Percentiles rank a stretch among this genome's conserved stretches.
phyloP scores from a whole-genome alignment of 2,329 filamentous ascomycete genomes.

The Sclerotinia subarctica region DNA sequence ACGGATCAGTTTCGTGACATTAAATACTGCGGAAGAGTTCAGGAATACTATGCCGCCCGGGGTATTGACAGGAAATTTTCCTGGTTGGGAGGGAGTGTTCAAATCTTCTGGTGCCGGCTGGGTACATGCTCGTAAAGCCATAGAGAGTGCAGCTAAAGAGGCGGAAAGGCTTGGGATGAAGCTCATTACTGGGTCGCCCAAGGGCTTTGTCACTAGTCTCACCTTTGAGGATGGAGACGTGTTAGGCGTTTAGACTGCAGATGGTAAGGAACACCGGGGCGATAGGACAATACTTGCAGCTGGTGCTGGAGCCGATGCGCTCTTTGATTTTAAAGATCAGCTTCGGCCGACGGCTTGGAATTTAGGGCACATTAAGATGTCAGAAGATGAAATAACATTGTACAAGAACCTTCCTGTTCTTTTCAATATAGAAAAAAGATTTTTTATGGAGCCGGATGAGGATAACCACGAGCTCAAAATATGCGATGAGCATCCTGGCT shows the following conservation, averaged over 20 bases:
- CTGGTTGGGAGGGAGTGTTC: constrained; percentile 50
- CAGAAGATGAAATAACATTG: constrained; percentile 43
- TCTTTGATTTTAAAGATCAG: constrained; percentile 51
- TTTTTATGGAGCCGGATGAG: constrained; percentile 50
- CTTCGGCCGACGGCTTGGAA: constrained; percentile 54
- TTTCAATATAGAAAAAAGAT: constrained; percentile 48
- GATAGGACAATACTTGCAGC: constrained; percentile 48
- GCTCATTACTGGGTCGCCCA: constrained; percentile 43
- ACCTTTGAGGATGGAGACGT: constrained; percentile 42
- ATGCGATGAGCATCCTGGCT: constrained; percentile 56
- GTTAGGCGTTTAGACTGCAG: constrained; percentile 44
- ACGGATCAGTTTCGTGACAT: too few species aligned
- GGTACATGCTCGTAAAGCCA: constrained; percentile 51
- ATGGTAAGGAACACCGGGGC: constrained; percentile 44
- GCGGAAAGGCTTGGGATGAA: constrained; percentile 46
- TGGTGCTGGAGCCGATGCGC: constrained; percentile 46
- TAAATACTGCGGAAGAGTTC: too few species aligned
- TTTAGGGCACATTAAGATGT: constrained; percentile 50
- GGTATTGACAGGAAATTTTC: constrained; percentile 49
- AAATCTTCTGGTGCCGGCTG: constrained; percentile 48
- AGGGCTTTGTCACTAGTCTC: constrained; percentile 42
- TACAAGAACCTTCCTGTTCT: constrained; percentile 50
- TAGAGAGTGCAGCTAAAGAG: constrained; percentile 46
- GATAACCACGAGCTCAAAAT: constrained; percentile 47
- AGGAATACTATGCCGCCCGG: constrained; percentile 23